Evolutionary conservation across 257 asterid genomes (phyloP), one percentile per base, ranked within the genome.

Genomic region (Lantana camara): DNA sequence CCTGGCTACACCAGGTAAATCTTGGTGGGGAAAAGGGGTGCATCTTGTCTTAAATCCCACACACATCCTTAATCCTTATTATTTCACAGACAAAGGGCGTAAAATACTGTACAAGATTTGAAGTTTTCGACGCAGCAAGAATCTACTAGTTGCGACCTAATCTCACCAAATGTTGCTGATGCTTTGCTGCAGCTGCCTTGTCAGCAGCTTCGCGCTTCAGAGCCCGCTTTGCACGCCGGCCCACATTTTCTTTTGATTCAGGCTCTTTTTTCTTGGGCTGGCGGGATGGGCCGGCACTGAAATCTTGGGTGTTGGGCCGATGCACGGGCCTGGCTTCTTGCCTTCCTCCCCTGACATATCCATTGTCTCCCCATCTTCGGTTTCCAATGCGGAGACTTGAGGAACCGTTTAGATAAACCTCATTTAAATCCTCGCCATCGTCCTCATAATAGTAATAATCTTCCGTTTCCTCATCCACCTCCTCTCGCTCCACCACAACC

Each of bases 341-440:
- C 73, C 95, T 85, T 53, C 96, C 99, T 27, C 80, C 79, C 54
- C 95, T 79, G 38, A 93, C 95, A 55, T 77, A 93, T 19, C 96
- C 96, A 24, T 84, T 87, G 73, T 84, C 83, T 10, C 96, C 99
- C 96, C 96, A 90, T 68, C 95, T 74, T 49, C 95, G 78, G 45
- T 82, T 87, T 45, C 95, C 90, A 23, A 93, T 81, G 13, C 88
- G 87, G 58, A 81, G 73, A 56, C 79, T 75, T 0, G 89, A 76
- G 29, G 89, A 81, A 38, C 79, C 78, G 46, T 79, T 72, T 6
- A 81, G 64, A 69, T 85, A 80, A 51, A 29, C 67, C n/a, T 93
- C 92, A 9, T 82, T 80, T 29, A 69, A 44, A 11, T 83, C 85
- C 40, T 85, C 91, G 1, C 82, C 92, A 15, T 80, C 90, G 0